phyloP scores from a whole-genome alignment of 495 filamentous ascomycete genomes.

The Annulohypoxylon maeteangense region DNA sequence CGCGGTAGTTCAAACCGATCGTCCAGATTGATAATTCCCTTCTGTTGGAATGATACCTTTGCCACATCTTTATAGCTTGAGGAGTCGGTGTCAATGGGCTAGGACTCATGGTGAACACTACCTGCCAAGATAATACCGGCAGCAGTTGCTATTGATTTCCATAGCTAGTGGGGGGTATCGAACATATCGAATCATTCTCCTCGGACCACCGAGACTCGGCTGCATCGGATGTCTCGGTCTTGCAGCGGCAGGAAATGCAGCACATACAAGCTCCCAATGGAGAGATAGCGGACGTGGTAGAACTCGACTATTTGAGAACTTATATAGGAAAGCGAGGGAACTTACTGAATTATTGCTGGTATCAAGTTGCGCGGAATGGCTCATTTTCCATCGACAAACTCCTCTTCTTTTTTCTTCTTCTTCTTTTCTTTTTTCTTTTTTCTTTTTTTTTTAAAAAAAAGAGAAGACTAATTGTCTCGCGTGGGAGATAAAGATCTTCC shows the following conservation, averaged over 20 bases:
- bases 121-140: neutral
- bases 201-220: neutral
- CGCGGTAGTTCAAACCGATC: neutral
- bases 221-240: slow-evolving; percentile 19
- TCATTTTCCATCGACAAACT: neutral
- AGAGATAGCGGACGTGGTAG: neutral
- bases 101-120: neutral
- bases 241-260: slow-evolving; percentile 4
- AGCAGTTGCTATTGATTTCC: neutral
- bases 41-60: neutral
- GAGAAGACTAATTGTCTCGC: too few species aligned
- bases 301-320: neutral
- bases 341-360: neutral
- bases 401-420: too few species aligned
- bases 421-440: too few species aligned
- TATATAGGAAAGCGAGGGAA: neutral
- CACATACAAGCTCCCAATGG: neutral
- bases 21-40: neutral
- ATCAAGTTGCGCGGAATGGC: neutral
- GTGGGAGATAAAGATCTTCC: neutral
- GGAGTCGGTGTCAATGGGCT: neutral
- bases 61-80: neutral
- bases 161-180: neutral
- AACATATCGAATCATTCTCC: slow-evolving; percentile 1
- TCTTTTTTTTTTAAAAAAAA: too few species aligned